Base-by-base conservation (phyloP, 2,329 filamentous ascomycete species). In the Pestalotiopsis sp. region DNA sequence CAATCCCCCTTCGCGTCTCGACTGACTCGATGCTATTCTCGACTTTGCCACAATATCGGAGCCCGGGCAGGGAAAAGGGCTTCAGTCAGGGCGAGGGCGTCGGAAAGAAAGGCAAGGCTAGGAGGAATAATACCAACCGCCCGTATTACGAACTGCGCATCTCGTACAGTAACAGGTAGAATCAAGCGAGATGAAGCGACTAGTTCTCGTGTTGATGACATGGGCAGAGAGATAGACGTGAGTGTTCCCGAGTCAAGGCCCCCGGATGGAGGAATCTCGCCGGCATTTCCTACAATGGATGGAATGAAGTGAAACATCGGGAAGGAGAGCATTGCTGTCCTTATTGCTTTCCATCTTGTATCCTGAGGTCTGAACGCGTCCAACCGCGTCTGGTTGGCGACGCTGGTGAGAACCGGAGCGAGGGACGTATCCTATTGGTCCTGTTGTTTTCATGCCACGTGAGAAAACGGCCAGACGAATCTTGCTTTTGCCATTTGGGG, bases 351-450 rank as follows among this genome's bases (percentile, higher is more conserved):
- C 13, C 13, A 41, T 38, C 39, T 41, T 49, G 20, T 64, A 9
- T 13, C 25, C 11, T 66, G 27, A 27, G 20, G 14, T 38, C 23
- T 23, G 64, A 60, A 31, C 64, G 64, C 64, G 64, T 66, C 56
- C 38, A 27, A 66, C 27, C 64, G 64, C 64, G 64, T 66, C 56
- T 41, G 27, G 52, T 52, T 66, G 41, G 64, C 64, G 64, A 66
- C 49, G 14, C 17, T 49, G 62, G 39, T 64, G 62, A 52, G 27
- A 27, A 64, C 23, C 23, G 39, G 17, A 20, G 39, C 23, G 38
- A 45, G 23, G 23, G 23, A 27, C 31, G 38, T 31, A 13, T 64
- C 39, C 39, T 25, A 49, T 64, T 52, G 41, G 39, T 13, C 20
- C 39, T 38, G n/a, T 64, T 64, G 36, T 23, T 45, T 64, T 45